Evolutionary conservation across 352 stramenopile species (phyloP), one percentile per base, ranked within the genome.

Genomic region (Phytophthora megakarya): DNA sequence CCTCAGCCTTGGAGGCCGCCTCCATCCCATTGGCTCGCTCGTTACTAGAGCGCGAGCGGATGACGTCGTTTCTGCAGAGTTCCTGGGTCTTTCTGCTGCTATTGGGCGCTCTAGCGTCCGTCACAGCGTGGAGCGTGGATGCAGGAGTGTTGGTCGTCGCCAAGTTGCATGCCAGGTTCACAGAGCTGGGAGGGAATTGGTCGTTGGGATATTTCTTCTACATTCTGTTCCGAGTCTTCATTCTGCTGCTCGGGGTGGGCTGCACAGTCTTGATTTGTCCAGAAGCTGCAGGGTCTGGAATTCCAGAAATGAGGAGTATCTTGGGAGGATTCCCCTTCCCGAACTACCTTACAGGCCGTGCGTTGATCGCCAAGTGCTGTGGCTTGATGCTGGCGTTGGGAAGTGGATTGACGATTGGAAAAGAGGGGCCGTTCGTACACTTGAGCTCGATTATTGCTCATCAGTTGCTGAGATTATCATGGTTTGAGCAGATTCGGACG

Each of bases 341-440:
- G 0, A 74, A 88, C 55, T 94, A 91, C 50, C 66, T 94, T 1
- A 79, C 78, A 16, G 76, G 65, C 7, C 69, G 75, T 18, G 84
- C 83, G 48, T 65, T 92, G 42, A 44, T 89, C 1, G 74, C 81
- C 49, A 94, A 94, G 74, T 73, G 70, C n/a, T 56, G 86, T 10
- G 84, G 81, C 0, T 56, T 92, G n/a, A 66, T 86, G 15, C 72
- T 87, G 23, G 85, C 85, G 22, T 66, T 90, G 0, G 81, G 83
- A 7, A 92, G 81, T 59, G 84, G 80, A 0, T 55, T 94, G 3
- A 85, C 77, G 8, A 90, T 94, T 44, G 85, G 85, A 9, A 91
- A 91, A 46, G 85, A 92, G 72, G 85, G 85, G 1, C 86, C 86
- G 44, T 93, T 93, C 63, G 84, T 93, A 32, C 84, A 93, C 45